A percentile compares a stretch with the other conserved stretches of the same genome.
Evolutionary conservation across 2,329 filamentous ascomycete species (phyloP).

Genomic region (Talaromyces islandicus): DNA sequence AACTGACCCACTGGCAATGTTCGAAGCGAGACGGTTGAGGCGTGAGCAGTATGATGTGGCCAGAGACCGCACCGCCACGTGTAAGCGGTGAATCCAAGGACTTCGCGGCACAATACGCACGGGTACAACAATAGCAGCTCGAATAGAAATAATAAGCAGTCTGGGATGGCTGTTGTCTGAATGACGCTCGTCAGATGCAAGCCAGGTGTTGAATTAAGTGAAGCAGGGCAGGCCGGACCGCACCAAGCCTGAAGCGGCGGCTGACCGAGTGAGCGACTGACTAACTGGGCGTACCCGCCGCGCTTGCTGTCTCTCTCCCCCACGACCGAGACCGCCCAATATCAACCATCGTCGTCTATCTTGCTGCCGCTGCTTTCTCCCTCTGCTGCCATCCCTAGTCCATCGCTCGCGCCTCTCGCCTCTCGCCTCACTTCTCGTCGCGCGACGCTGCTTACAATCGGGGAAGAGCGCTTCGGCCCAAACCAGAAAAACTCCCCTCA

Average conservation of each 20-base stretch:
- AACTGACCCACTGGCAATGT: not conserved
- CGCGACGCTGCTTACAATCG: not conserved
- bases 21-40: not conserved
- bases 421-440: not conserved
- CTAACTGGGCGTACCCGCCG: not conserved
- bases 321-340: not conserved
- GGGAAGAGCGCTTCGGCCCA: not conserved
- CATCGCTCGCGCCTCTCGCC: not conserved
- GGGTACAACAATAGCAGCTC: not conserved
- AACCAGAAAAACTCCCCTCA: conserved; percentile 1
- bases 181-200: not conserved
- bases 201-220: not conserved
- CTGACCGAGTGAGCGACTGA: not conserved
- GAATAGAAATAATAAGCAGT: not conserved
- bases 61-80: not conserved
- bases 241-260: not conserved
- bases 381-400: not conserved
- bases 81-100: not conserved
- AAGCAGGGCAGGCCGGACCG: not conserved
- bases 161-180: not conserved
- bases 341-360: not conserved
- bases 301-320: not conserved
- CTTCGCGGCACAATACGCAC: not conserved
- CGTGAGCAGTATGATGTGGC: not conserved
- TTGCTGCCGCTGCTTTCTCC: not conserved